These are phyloP conservation scores for Neurospora africana DNA, from an alignment of 495 filamentous ascomycete genomes.

Conservation along the genomic window DNA sequence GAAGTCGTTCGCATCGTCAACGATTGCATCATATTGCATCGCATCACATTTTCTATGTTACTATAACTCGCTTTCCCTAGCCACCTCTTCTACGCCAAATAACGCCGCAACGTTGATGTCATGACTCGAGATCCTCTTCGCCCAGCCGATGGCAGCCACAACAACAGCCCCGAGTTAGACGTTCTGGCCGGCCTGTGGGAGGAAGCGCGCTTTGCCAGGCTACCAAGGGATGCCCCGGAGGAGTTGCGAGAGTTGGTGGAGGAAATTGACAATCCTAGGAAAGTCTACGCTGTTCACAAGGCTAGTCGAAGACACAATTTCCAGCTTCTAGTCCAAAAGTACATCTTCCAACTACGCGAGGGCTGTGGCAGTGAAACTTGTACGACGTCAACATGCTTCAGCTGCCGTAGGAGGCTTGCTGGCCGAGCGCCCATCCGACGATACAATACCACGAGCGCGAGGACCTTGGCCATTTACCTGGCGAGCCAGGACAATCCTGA, in stretches of 20 bases:
- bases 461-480: constrained; percentile 67
- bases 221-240: constrained; percentile 41
- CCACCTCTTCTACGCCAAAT: not conserved
- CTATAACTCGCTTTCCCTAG: not conserved
- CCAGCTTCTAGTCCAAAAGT: constrained; percentile 48
- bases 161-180: constrained; percentile 16
- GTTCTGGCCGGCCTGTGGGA: constrained; percentile 41
- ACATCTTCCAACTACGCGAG: constrained; percentile 71
- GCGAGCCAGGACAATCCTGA: constrained; percentile 73
- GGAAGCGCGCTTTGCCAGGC: constrained; percentile 37
- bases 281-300: constrained; percentile 40
- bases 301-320: constrained; percentile 43
- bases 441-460: constrained; percentile 59
- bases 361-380: constrained; percentile 66
- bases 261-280: constrained; percentile 41
- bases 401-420: constrained; percentile 54
- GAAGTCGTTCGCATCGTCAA: not conserved
- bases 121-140: constrained; percentile 43
- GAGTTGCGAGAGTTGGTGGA: constrained; percentile 40
- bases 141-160: constrained; percentile 21
- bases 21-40: not conserved
- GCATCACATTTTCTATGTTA: not conserved
- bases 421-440: constrained; percentile 58
- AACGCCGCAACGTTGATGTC: constrained; percentile 26
- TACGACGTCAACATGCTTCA: constrained; percentile 70